A percentile compares a stretch with the other conserved stretches of the same genome.
phyloP scores from a whole-genome alignment of 371 early-diverging fungal species.

The Mucor racemosus region DNA sequence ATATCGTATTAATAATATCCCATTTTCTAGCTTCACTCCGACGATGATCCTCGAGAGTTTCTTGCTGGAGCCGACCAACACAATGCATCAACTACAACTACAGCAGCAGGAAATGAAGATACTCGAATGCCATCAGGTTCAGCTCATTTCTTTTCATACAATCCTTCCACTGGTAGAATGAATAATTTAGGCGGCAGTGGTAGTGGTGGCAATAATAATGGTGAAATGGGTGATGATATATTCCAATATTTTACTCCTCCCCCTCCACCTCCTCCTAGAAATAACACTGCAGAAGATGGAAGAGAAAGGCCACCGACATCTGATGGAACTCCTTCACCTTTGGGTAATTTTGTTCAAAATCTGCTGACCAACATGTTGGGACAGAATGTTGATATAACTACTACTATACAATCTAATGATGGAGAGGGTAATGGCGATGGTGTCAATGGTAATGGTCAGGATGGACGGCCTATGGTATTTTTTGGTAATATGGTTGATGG shows the following conservation, averaged over 20 bases:
- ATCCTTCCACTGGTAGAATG: conserved; percentile 18
- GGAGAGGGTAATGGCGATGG: not conserved
- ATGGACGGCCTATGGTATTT: conserved; percentile 30
- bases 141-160: conserved; percentile 23
- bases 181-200: conserved; percentile 6
- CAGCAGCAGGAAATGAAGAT: not conserved
- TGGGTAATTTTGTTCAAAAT: conserved; percentile 36
- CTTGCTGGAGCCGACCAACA: conserved; percentile 22
- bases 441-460: not conserved
- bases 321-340: conserved; percentile 8
- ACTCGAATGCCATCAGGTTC: conserved; percentile 10
- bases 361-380: conserved; percentile 27
- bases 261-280: not conserved
- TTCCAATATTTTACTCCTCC: conserved; percentile 30
- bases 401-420: not conserved
- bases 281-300: not conserved
- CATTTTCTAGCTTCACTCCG: conserved; percentile 39
- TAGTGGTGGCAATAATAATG: conserved; percentile 3
- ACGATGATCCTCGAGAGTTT: conserved; percentile 53
- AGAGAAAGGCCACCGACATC: not conserved
- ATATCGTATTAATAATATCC: not conserved
- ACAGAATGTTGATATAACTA: not conserved
- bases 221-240: conserved; percentile 33
- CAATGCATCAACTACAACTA: not conserved
- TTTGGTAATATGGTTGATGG: conserved; percentile 44